These are phyloP conservation scores for Beauveria rudraprayagi DNA, from an alignment of 2,329 filamentous ascomycete genomes.

Conservation along the genomic window DNA sequence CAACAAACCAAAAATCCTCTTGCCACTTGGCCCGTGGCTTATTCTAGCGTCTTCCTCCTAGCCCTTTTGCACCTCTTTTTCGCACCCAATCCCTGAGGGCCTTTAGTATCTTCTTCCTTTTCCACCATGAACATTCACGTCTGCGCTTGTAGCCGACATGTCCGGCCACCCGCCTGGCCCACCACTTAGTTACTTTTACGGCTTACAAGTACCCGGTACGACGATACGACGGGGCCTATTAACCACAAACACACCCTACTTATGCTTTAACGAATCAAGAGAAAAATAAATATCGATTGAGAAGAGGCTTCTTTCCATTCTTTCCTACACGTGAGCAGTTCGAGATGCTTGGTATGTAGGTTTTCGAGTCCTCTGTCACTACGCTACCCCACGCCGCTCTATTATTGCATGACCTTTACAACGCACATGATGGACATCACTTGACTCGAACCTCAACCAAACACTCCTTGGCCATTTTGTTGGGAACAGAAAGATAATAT, in stretches of 20 bases:
- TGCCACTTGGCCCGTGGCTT: neutral
- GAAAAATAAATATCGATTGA: neutral
- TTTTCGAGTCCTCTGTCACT: neutral
- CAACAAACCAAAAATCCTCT: neutral
- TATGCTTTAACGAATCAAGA: neutral
- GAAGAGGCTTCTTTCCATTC: no score
- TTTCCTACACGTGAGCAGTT: no score
- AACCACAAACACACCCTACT: neutral
- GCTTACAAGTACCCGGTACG: constrained; percentile 1
- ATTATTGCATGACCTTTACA: neutral
- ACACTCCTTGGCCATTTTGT: neutral
- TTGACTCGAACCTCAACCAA: neutral
- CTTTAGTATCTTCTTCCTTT: neutral
- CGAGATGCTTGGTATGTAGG: no score
- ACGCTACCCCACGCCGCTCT: neutral
- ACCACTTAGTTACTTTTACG: neutral
- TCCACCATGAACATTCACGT: neutral
- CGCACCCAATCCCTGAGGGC: neutral
- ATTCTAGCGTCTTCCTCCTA: neutral
- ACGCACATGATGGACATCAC: constrained; percentile 5
- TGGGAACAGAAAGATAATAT: neutral
- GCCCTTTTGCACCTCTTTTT: neutral
- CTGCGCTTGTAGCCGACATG: neutral
- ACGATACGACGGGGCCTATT: neutral
- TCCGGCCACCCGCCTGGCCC: neutral